These are phyloP conservation scores for Chernovozyma sophiae-reginae DNA, from an alignment of 1,139 yeast species.

Conservation along the genomic window DNA sequence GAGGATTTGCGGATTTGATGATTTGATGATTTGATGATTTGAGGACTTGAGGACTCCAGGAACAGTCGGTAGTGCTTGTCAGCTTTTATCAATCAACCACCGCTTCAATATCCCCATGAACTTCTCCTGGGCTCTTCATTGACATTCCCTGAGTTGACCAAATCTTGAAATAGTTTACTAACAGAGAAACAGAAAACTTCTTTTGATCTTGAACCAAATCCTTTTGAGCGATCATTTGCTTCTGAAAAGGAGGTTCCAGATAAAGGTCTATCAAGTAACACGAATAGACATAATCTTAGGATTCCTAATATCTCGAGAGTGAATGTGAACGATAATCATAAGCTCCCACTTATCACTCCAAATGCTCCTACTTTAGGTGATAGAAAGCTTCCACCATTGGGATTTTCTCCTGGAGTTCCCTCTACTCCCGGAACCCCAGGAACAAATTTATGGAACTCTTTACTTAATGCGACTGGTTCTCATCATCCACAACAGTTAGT, in stretches of 20 bases:
- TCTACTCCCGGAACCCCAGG: conserved; percentile 49
- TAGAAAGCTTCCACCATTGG: conserved; percentile 55
- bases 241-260: conserved; percentile 29
- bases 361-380: conserved; percentile 60
- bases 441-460: conserved; percentile 43
- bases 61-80: too few relatives aligned
- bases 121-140: too few relatives aligned
- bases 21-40: too few relatives aligned
- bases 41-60: too few relatives aligned
- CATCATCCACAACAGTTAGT: background rate
- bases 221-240: conserved; percentile 93
- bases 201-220: conserved; percentile 87
- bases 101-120: too few relatives aligned
- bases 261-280: conserved; percentile 9
- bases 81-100: too few relatives aligned
- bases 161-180: too few relatives aligned
- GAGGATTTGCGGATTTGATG: too few relatives aligned
- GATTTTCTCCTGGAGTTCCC: conserved; percentile 34
- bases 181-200: conserved; percentile 45
- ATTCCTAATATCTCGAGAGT: conserved; percentile 30
- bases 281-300: conserved; percentile 32
- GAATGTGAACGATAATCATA: conserved; percentile 16
- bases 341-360: conserved; percentile 47
- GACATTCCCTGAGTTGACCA: too few relatives aligned
- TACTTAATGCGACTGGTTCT: conserved; percentile 34